These are phyloP conservation scores for Angophora floribunda DNA, from an alignment of 345 rosid species.

Conservation along the genomic window DNA sequence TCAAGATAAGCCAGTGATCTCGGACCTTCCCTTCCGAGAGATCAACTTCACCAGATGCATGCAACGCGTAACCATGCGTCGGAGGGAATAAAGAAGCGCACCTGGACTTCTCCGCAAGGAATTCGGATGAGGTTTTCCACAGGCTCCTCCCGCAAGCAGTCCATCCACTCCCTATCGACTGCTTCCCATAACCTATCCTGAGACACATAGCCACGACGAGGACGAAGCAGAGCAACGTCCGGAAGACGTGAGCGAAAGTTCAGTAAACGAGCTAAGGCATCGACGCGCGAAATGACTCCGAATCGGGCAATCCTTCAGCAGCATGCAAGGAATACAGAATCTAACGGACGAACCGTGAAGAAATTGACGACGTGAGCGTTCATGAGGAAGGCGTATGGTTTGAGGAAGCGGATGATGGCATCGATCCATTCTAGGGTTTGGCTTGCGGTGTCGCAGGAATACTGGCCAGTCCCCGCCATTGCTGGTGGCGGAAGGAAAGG, in stretches of 20 bases:
- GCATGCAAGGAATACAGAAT: not conserved
- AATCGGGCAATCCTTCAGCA: not conserved
- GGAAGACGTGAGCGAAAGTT: not conserved
- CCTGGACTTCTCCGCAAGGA: conserved; percentile 70
- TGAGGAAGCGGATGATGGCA: conserved; percentile 49
- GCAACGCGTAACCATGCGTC: not conserved
- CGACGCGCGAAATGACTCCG: not conserved
- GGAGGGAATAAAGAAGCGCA: not conserved
- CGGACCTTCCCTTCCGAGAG: not conserved
- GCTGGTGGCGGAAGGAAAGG: not conserved
- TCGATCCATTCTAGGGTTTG: conserved; percentile 69
- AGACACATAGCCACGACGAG: not conserved
- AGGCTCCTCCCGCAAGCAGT: conserved; percentile 54
- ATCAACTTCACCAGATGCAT: not conserved
- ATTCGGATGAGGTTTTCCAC: conserved; percentile 53
- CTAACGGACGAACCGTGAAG: conserved; percentile 26
- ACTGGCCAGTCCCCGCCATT: conserved; percentile 6
- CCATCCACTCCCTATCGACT: conserved; percentile 65
- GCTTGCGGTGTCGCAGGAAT: conserved; percentile 51
- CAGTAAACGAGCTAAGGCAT: not conserved
- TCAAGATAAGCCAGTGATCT: not conserved
- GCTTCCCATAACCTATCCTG: conserved; percentile 79
- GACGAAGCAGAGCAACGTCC: not conserved
- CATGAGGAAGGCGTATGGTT: conserved; percentile 41
- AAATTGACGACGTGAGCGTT: conserved; percentile 80